A percentile compares a stretch with the other conserved stretches of the same genome.
Conservation (phyloP, 441 rosid genomes). For the Kokia cookei region DNA sequence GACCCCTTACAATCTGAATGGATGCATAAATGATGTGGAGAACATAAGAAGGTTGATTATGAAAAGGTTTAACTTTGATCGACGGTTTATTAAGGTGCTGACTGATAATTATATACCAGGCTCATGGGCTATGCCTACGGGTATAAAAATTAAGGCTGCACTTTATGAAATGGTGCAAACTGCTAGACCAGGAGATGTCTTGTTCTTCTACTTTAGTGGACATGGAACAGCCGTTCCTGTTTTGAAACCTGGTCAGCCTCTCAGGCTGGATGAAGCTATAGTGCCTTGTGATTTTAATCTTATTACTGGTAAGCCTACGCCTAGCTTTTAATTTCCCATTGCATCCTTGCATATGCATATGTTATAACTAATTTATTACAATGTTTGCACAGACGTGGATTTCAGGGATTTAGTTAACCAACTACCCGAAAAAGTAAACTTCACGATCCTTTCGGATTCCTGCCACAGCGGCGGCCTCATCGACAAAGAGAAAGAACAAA, state of each 20-base stretch:
- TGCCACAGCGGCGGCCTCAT: constrained; percentile 67
- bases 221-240: constrained; percentile 57
- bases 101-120: constrained; percentile 25
- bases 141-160: constrained; percentile 42
- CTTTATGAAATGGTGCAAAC: constrained; percentile 33
- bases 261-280: constrained; percentile 47
- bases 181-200: constrained; percentile 42
- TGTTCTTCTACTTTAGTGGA: constrained; percentile 58
- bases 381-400: constrained; percentile 29
- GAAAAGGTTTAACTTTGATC: constrained; percentile 32
- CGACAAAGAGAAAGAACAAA: constrained; percentile 50
- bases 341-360: no score
- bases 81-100: constrained; percentile 22
- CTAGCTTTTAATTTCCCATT: no score
- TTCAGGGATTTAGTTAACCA: constrained; percentile 48
- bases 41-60: constrained; percentile 33
- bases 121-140: constrained; percentile 31
- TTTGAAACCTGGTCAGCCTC: constrained; percentile 20
- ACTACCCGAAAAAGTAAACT: constrained; percentile 39
- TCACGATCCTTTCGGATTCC: constrained; percentile 60
- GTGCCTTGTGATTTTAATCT: constrained; percentile 61
- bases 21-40: constrained; percentile 53
- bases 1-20: constrained; percentile 39
- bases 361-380: no score
- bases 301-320: constrained; percentile 29